Evolutionary conservation across 108 stramenopile genomes (phyloP), one percentile per base, ranked within the genome.

Genomic region (Fragilariopsis cylindrus): DNA sequence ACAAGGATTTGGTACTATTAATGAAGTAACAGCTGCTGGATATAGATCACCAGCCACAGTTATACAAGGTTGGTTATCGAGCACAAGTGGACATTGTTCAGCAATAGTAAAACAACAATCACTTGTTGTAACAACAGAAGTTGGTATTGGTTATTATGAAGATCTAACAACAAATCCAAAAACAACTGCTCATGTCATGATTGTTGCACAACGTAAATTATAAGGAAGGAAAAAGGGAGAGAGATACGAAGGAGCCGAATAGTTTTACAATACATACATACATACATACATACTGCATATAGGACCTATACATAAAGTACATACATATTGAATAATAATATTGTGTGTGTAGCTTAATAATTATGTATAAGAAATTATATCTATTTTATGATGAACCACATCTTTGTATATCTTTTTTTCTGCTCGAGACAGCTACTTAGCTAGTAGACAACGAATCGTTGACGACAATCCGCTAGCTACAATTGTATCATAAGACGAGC

Each of bases 71-170:
- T 63, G 62, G 62, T 12, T 63, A n/a, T 12, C 13, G 0, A 63
- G 62, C 18, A 63, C 40, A 6, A 63, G 62, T 13, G 62, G 62
- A 9, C 62, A 63, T 63, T 63, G 62, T 41, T 63, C 62, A 5
- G 62, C 62, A 9, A 43, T 63, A n/a, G 5, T 63, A n/a, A 63
- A 63, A 40, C 62, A 63, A 44, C 43, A 63, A 63, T 63, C 62
- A 7, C 62, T 40, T 42, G 41, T 63, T 3, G 43, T 63, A n/a
- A 5, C 40, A 6, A 63, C 62, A 8, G 62, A 63, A 40, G 62
- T 63, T 11, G 62, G 62, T 4, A 63, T 63, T 15, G 62, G 62
- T 3, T 63, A 63, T 44, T 63, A 45, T n/a, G 12, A 13, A 52
- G 50, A 52, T 13, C 30, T 30, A 30, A 30, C 30, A 30, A 44